Percentiles rank a stretch among this genome's conserved stretches.
phyloP scores from a whole-genome alignment of 73 alveolate species.

The Uronychia setigera region DNA sequence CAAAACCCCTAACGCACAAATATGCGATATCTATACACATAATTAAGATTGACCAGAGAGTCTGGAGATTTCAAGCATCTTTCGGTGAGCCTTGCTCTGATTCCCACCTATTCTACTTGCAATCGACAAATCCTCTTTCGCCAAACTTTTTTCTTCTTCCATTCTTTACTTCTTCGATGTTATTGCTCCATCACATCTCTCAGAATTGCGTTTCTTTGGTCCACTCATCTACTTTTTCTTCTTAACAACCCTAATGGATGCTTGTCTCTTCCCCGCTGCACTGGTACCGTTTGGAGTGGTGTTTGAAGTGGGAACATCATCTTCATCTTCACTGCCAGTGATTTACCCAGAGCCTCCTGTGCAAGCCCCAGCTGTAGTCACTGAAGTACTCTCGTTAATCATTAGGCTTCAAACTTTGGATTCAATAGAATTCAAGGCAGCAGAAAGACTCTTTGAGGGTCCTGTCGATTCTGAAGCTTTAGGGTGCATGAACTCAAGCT shows the following conservation, averaged over 20 bases:
- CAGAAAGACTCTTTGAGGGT: not conserved
- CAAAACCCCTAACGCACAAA: too few relatives aligned
- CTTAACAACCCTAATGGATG: not conserved
- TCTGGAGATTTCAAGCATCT: too few relatives aligned
- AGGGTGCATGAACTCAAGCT: not conserved
- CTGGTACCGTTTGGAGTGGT: slow-evolving; percentile 1
- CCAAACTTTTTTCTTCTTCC: too few relatives aligned
- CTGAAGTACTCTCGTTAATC: too few relatives aligned
- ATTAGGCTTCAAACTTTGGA: not conserved
- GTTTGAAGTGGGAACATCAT: not conserved
- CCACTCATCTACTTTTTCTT: not conserved
- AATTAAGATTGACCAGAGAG: too few relatives aligned
- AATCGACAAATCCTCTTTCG: too few relatives aligned
- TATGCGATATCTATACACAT: too few relatives aligned
- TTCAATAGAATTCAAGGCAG: not conserved
- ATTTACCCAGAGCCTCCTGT: not conserved
- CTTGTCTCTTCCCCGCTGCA: not conserved
- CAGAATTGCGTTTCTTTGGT: not conserved
- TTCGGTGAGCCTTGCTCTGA: too few relatives aligned
- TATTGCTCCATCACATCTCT: not conserved
- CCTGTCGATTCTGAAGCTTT: not conserved
- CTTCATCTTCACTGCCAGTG: not conserved
- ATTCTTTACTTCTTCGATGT: not conserved
- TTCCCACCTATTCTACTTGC: too few relatives aligned
- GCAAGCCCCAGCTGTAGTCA: not conserved